phyloP scores from a whole-genome alignment of 1,139 yeast genomes.

The Zygosaccharomyces pseudobailii region DNA sequence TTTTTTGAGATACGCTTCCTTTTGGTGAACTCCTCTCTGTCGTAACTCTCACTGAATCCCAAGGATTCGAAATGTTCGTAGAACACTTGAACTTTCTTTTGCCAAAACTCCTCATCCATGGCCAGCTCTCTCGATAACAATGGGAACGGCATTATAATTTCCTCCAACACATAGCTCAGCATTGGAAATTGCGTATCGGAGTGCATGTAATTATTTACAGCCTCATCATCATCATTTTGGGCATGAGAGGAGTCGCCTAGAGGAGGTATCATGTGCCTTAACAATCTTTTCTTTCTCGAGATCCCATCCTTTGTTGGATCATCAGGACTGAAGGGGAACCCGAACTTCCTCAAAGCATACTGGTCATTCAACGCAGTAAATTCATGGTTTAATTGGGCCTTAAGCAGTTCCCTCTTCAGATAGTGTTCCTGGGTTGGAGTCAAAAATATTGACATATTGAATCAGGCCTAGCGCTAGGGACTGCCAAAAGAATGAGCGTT shows the following conservation, averaged over 20 bases:
- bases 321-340: conserved; percentile 57
- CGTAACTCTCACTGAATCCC: conserved; percentile 64
- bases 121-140: conserved; percentile 49
- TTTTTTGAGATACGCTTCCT: conserved; percentile 60
- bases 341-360: conserved; percentile 59
- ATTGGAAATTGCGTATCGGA: conserved; percentile 51
- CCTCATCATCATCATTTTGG: not conserved
- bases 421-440: conserved; percentile 74
- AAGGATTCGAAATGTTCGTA: conserved; percentile 70
- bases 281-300: conserved; percentile 4
- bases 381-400: conserved; percentile 58
- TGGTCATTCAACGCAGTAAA: conserved; percentile 53
- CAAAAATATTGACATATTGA: conserved; percentile 24
- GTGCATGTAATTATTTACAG: not conserved
- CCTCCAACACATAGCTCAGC: conserved; percentile 56
- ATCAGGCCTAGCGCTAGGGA: not conserved
- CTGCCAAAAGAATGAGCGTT: not conserved
- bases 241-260: not conserved
- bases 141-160: conserved; percentile 67
- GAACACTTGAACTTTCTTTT: conserved; percentile 69
- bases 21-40: conserved; percentile 69
- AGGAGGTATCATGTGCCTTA: conserved; percentile 7
- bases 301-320: conserved; percentile 28
- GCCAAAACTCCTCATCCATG: conserved; percentile 65
- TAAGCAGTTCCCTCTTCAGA: conserved; percentile 71